These are phyloP conservation scores for Nosema granulosis DNA, from an alignment of 371 early-diverging fungal genomes.

Conservation along the genomic window DNA sequence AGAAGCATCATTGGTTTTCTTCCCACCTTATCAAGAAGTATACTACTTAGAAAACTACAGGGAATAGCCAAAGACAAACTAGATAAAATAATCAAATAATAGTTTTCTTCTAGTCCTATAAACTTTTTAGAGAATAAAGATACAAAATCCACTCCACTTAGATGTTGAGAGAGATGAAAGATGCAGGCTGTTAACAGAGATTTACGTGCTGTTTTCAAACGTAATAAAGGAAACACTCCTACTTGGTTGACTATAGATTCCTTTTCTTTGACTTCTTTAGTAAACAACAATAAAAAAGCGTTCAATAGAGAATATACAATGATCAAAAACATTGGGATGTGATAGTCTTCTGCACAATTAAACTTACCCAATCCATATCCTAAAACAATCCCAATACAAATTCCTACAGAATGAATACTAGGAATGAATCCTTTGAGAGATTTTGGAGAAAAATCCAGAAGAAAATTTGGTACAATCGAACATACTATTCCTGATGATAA, in stretches of 20 bases:
- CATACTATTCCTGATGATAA: slow-evolving; percentile 75
- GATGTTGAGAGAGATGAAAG: slow-evolving; percentile 74
- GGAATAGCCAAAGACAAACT: slow-evolving; percentile 20
- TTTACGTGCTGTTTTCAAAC: slow-evolving; percentile 43
- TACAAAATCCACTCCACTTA: slow-evolving; percentile 78
- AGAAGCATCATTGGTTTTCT: slow-evolving; percentile 73
- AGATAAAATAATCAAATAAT: slow-evolving; percentile 14
- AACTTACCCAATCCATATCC: slow-evolving; percentile 72
- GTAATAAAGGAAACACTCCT: slow-evolving; percentile 65
- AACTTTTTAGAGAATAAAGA: slow-evolving; percentile 70
- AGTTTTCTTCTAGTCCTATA: background rate
- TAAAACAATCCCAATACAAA: slow-evolving; percentile 70
- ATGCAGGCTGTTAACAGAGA: slow-evolving; percentile 62
- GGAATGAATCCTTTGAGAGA: slow-evolving; percentile 74
- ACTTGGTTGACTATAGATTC: slow-evolving; percentile 69
- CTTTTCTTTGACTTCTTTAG: slow-evolving; percentile 69
- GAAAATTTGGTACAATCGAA: slow-evolving; percentile 77
- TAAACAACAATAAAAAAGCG: slow-evolving; percentile 69
- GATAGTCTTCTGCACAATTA: background rate
- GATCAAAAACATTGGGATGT: background rate
- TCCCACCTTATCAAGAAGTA: slow-evolving; percentile 76
- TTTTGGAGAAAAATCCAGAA: slow-evolving; percentile 76
- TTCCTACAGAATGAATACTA: slow-evolving; percentile 72
- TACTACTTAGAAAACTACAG: slow-evolving; percentile 70
- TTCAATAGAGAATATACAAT: background rate